These are phyloP conservation scores for Xanthoceras sorbifolium DNA, from an alignment of 345 rosid genomes.

Conservation along the genomic window DNA sequence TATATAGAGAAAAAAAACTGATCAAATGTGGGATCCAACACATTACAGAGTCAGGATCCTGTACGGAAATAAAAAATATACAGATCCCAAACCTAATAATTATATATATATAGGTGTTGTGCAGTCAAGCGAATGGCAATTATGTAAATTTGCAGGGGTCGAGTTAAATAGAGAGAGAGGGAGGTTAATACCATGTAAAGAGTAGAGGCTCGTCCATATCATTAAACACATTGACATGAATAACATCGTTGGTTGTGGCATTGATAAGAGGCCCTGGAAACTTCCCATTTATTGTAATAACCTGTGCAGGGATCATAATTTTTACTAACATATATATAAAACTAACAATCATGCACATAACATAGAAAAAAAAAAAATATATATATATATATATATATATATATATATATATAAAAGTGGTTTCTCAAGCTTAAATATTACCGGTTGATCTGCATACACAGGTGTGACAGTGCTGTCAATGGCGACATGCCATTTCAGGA, in stretches of 20 bases:
- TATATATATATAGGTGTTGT: too few relatives aligned
- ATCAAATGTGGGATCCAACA: too few relatives aligned
- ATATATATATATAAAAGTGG: neutral
- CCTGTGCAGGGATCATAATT: constrained; percentile 25
- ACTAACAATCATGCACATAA: neutral
- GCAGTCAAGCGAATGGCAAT: too few relatives aligned
- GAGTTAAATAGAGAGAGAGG: neutral
- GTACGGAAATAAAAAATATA: too few relatives aligned
- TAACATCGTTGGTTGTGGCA: constrained; percentile 42
- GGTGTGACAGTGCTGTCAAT: constrained; percentile 19
- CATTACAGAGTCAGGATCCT: too few relatives aligned
- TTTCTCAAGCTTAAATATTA: constrained; percentile 9
- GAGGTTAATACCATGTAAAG: constrained; percentile 38
- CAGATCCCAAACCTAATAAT: too few relatives aligned
- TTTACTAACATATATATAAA: neutral
- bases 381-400: neutral
- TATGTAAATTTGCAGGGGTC: too few relatives aligned
- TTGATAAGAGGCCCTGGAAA: constrained; percentile 62
- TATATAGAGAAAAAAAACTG: constrained; percentile 18
- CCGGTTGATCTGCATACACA: constrained; percentile 25
- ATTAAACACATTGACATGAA: constrained; percentile 50
- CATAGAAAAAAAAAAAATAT: too few relatives aligned
- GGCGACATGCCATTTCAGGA: constrained; percentile 37
- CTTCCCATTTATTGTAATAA: constrained; percentile 43
- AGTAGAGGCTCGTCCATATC: constrained; percentile 51